phyloP scores from a whole-genome alignment of 345 rosid genomes.

The Acer saccharum region DNA sequence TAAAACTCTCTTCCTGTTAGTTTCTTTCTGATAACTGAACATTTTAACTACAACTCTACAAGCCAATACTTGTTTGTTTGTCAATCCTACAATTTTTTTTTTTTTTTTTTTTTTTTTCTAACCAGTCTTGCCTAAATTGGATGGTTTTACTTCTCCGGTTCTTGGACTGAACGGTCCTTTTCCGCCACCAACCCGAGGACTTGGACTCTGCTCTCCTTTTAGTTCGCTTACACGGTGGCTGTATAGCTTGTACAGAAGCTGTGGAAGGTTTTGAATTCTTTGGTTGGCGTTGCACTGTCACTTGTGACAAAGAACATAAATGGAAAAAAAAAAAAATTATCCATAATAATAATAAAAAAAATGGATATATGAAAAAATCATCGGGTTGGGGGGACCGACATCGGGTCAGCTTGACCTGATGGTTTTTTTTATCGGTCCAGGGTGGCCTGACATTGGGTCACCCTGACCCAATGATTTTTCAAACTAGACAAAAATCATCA shows the following conservation, averaged over 20 bases:
- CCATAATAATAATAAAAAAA: too few relatives aligned
- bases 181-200: slow-evolving; percentile 57
- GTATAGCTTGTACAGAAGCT: slow-evolving; percentile 59
- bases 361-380: too few relatives aligned
- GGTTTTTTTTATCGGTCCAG: too few relatives aligned
- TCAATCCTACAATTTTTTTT: background rate
- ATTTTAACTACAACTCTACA: background rate
- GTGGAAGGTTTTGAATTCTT: slow-evolving; percentile 47
- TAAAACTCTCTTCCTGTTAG: background rate
- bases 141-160: slow-evolving; percentile 49
- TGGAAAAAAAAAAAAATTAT: too few relatives aligned
- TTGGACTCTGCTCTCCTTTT: slow-evolving; percentile 60
- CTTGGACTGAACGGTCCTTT: slow-evolving; percentile 69
- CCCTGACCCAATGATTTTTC: too few relatives aligned
- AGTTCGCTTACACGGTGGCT: slow-evolving; percentile 61
- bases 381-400: too few relatives aligned
- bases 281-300: slow-evolving; percentile 44
- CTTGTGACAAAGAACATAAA: slow-evolving; percentile 19
- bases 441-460: too few relatives aligned
- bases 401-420: too few relatives aligned
- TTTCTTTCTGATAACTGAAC: background rate
- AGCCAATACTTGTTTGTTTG: background rate
- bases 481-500: too few relatives aligned
- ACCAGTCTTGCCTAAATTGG: slow-evolving; percentile 65
- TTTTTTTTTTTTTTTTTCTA: slow-evolving; percentile 17